phyloP scores from a whole-genome alignment of 2,329 filamentous ascomycete genomes.

The Aspergillus sp. region DNA sequence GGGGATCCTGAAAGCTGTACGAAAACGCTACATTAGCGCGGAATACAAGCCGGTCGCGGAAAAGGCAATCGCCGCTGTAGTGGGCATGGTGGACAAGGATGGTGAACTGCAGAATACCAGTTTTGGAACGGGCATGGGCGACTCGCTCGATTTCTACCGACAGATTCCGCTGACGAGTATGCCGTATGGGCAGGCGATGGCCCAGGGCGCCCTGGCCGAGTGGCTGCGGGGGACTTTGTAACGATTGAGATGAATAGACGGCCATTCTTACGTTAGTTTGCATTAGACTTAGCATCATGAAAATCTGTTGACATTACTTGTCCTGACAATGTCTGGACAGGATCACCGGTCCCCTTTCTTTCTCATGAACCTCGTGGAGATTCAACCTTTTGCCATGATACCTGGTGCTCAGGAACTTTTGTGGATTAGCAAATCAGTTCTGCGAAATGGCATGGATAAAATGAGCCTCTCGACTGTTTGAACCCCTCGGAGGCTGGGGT shows the following conservation, averaged over 20 bases:
- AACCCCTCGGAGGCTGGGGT: too few species aligned
- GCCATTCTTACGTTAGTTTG: background rate
- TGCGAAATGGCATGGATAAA: background rate
- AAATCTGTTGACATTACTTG: background rate
- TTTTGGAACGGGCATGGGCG: conserved; percentile 80
- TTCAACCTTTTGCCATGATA: too few species aligned
- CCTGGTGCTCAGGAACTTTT: too few species aligned
- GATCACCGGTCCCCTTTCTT: too few species aligned
- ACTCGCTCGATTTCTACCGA: conserved; percentile 74
- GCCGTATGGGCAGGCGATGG: conserved; percentile 86
- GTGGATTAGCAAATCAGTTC: too few species aligned
- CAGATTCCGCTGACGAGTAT: conserved; percentile 77
- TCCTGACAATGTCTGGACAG: too few species aligned
- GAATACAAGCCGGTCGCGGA: conserved; percentile 66
- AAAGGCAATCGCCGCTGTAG: conserved; percentile 68
- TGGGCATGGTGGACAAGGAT: conserved; percentile 66
- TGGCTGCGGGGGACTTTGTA: conserved; percentile 57
- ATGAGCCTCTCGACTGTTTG: too few species aligned
- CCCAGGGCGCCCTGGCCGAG: conserved; percentile 79
- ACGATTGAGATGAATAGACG: background rate
- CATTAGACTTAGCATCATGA: background rate
- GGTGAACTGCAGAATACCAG: conserved; percentile 76
- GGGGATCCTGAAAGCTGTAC: conserved; percentile 73
- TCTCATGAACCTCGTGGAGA: too few species aligned
- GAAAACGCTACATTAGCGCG: conserved; percentile 70